Base-by-base conservation (phyloP, 164 flowering plant genomes). In the Dillenia suffruticosa region DNA sequence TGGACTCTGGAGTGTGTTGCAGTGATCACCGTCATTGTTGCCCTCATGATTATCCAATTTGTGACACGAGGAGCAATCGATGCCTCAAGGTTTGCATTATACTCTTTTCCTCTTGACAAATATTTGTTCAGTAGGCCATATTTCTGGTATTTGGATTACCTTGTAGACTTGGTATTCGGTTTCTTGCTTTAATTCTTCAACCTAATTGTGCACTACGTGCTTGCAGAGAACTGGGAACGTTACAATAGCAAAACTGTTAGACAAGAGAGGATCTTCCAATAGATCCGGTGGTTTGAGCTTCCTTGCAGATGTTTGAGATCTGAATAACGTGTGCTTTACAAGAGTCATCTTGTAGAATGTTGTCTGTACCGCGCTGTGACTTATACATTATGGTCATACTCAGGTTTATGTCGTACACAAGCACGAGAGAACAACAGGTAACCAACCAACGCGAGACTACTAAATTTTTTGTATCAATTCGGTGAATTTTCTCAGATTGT, bases 1-100 rank as follows among this genome's bases (percentile, higher is more conserved):
- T 78, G 64, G 71, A 79, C 9, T 74, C 89, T 65, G 96, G 95
- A 6, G 89, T 91, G 12, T 94, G 99, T 62, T 94, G 99, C 51
- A 77, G 81, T 65, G 97, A 91, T 53, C 70, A 72, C 10, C 59
- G 22, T 8, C 85, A 81, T 47, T 94, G 99, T 62, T 93, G 98
- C 73, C 98, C 98, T 11, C 77, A 69, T 44, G 87, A 87, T 69
- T 85, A 88, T 80, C 98, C 98, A 12, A 57, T 83, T 58, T 90
- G 98, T 66, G 90, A 87, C 62, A 76, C 86, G 7, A 10, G 56
- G n/a, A 74, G 73, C 48, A 79, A 79, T 47, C 70, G 62, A 40
- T 92, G 98, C 78, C 78, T 86, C 61, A 81, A 81, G 90, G 98
- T 89, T 49, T 51, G 79, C 76, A 11, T 61, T 48, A 10, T 14